Percentiles rank a stretch among this genome's conserved stretches.
phyloP scores from a whole-genome alignment of 2,329 filamentous ascomycete species.

The Stenocarpella maydis region DNA sequence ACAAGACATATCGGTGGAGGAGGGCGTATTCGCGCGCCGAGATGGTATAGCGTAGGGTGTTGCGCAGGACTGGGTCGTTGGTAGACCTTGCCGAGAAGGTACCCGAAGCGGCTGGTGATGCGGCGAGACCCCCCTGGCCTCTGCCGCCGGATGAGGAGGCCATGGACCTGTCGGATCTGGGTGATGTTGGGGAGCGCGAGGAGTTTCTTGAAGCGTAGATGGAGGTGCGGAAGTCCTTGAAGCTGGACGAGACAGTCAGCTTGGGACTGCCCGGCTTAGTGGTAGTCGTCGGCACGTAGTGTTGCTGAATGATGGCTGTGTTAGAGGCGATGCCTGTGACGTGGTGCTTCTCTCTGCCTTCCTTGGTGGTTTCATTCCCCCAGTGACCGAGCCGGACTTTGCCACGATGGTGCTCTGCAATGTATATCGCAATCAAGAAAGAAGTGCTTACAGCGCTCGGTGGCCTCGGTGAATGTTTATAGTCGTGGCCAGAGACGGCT shows the following conservation, averaged over 20 bases:
- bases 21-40: constrained; percentile 85
- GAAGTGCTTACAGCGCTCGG: constrained; percentile 16
- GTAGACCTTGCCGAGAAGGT: constrained; percentile 40
- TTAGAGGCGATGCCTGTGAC: constrained; percentile 22
- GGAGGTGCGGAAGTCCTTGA: constrained; percentile 30
- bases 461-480: not conserved
- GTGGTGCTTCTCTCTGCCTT: not conserved
- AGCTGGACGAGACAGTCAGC: constrained; percentile 33
- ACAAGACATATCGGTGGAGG: constrained; percentile 84
- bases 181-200: not conserved
- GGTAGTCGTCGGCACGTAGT: constrained; percentile 21
- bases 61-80: constrained; percentile 78
- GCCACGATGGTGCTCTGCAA: not conserved
- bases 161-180: constrained; percentile 26
- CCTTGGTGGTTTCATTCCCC: constrained; percentile 12
- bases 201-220: constrained; percentile 31
- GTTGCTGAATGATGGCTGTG: constrained; percentile 33
- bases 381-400: not conserved
- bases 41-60: constrained; percentile 87
- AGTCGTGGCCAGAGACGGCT: not conserved
- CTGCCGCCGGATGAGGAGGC: constrained; percentile 29
- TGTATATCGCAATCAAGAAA: not conserved
- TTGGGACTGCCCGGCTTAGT: constrained; percentile 29
- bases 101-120: not conserved
- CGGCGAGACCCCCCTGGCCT: not conserved